Base-by-base conservation (phyloP, 1,284 basidiomycete genomes). In the Boletellus deceptivus region DNA sequence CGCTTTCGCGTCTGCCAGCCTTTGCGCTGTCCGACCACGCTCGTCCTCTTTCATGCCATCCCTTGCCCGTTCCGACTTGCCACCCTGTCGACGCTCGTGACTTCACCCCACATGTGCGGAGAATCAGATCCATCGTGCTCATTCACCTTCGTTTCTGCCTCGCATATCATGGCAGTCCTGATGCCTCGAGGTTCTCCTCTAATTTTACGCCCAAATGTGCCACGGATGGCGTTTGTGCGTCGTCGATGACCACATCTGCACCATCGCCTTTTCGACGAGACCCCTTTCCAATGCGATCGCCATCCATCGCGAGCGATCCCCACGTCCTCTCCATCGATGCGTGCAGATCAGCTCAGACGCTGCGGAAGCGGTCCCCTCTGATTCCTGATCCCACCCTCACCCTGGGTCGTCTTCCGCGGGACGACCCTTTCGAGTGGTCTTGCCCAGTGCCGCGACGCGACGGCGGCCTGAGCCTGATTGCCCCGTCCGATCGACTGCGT, bases 21-120 rank as follows among this genome's bases (percentile, higher is more conserved):
- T 33, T 14, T 18, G 35, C 39, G 39, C 46, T 17, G 40, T 49
- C 49, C 49, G 40, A 45, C 44, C 51, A 17, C 24, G 36, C 34
- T 52, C 49, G 20, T 34, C 42, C 46, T 49, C 45, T 27, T 50
- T 39, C 48, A 6, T 49, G 31, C 49, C 33, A 46, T 41, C 39
- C 22, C 46, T 57, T 65, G 33, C 62, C 38, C 41, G 27, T 63
- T 47, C 46, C 33, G 47, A 66, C 38, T 25, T 45, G 37, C 53
- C 34, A 6, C 47, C 56, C 11, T 48, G 53, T 59, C 37, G 11
- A 47, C 43, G 31, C 54, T 49, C 57, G 47, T 63, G 63, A 59
- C 60, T 45, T 36, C 53, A 49, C 64, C 63, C 65, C 63, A 56
- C 62, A 57, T 46, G 63, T 49, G 66, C 45, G 57, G 63, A 67